Percentiles rank a stretch among this genome's conserved stretches.
These are phyloP conservation scores for Coemansia sp. DNA, from an alignment of 192 early-diverging fungal genomes.

Conservation along the genomic window DNA sequence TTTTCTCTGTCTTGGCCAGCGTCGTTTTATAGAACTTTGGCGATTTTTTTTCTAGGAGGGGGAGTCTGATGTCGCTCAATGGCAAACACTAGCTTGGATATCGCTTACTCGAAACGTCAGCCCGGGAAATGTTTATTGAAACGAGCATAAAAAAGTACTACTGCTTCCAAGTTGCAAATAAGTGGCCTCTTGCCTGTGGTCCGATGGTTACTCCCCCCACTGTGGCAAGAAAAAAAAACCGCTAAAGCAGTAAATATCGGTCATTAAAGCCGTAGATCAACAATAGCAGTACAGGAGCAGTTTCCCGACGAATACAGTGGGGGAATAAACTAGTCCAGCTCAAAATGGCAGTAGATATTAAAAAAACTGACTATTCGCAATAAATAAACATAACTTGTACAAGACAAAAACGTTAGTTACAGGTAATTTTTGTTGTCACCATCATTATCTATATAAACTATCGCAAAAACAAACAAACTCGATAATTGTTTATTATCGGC, in stretches of 20 bases:
- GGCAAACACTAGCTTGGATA: not conserved
- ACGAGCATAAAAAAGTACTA: not conserved
- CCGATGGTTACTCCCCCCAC: not conserved
- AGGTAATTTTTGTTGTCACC: not conserved
- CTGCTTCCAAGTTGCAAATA: not conserved
- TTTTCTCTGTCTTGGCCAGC: not conserved
- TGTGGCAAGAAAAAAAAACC: not conserved
- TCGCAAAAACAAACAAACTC: not conserved
- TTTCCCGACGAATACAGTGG: not conserved
- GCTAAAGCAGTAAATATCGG: not conserved
- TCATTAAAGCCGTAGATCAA: not conserved
- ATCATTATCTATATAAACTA: not conserved
- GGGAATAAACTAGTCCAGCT: not conserved
- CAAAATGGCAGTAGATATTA: not conserved
- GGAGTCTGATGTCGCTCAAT: not conserved
- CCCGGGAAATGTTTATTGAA: not conserved
- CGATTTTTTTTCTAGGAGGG: not conserved
- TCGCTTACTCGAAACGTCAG: not conserved
- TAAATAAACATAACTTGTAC: not conserved
- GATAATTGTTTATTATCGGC: not conserved
- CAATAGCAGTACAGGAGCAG: not conserved
- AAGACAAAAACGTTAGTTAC: not conserved
- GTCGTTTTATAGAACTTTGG: not conserved
- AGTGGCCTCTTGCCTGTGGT: not conserved
- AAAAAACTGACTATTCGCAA: not conserved